Conservation (phyloP, 1,284 basidiomycete genomes). For the Malassezia sp. region DNA sequence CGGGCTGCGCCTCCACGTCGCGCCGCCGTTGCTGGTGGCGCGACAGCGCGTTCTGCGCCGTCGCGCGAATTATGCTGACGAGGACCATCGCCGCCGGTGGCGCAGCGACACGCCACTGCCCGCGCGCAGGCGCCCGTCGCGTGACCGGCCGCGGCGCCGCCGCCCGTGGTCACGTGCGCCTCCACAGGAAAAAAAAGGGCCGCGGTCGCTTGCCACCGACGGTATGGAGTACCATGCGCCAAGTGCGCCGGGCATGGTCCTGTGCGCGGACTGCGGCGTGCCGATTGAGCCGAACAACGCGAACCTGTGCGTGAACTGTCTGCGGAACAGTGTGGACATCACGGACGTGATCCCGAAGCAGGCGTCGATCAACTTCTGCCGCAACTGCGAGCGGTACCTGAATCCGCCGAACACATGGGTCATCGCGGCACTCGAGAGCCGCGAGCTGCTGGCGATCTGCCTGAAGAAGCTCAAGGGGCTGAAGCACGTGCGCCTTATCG, state of each 20-base stretch:
- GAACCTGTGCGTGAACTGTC: constrained; percentile 83
- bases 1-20: too few relatives aligned
- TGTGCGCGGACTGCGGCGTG: constrained; percentile 56
- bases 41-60: too few relatives aligned
- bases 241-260: constrained; percentile 42
- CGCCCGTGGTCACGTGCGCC: constrained; percentile 5
- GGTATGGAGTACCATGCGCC: constrained; percentile 38
- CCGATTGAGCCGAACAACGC: constrained; percentile 91
- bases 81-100: too few relatives aligned
- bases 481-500: constrained; percentile 84
- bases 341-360: constrained; percentile 98
- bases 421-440: constrained; percentile 73
- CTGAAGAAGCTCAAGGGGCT: constrained; percentile 88
- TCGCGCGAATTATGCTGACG: too few relatives aligned
- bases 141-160: neutral
- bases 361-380: constrained; percentile 82
- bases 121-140: neutral
- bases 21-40: too few relatives aligned
- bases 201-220: neutral
- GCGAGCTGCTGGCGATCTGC: constrained; percentile 66
- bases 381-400: constrained; percentile 90
- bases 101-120: neutral
- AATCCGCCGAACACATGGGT: constrained; percentile 83
- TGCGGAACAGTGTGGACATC: constrained; percentile 86
- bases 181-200: constrained; percentile 12